These are phyloP conservation scores for Pleoardoris graminearum DNA, from an alignment of 2,329 filamentous ascomycete genomes.

Conservation along the genomic window DNA sequence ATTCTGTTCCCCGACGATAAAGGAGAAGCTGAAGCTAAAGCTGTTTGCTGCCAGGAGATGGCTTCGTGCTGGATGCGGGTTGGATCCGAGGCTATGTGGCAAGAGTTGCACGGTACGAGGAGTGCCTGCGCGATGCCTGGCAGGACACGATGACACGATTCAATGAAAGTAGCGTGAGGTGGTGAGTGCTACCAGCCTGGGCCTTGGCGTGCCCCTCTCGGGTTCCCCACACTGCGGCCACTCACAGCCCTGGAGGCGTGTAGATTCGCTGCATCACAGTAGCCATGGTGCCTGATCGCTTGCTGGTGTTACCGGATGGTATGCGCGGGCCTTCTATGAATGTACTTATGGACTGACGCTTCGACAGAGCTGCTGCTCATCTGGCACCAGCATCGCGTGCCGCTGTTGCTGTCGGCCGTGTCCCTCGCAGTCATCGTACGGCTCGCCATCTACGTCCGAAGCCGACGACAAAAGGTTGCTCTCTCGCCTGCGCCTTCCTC, in stretches of 20 bases:
- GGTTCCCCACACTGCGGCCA: slow-evolving; percentile 1
- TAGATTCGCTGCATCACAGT: neutral
- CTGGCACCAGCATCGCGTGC: slow-evolving; percentile 43
- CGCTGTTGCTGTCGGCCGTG: slow-evolving; percentile 38
- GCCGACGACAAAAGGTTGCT: slow-evolving; percentile 33
- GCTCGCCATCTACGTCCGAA: slow-evolving; percentile 31
- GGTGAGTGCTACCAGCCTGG: neutral
- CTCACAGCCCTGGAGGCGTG: neutral
- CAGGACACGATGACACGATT: too few relatives aligned
- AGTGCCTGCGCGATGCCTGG: too few relatives aligned
- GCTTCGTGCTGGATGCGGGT: too few relatives aligned
- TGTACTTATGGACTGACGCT: neutral
- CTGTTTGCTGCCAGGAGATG: too few relatives aligned
- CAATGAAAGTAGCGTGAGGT: neutral
- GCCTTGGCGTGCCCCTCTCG: slow-evolving; percentile 8
- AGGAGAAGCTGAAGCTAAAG: too few relatives aligned
- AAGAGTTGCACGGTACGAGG: too few relatives aligned
- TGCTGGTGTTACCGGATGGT: slow-evolving; percentile 3
- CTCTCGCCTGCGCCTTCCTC: slow-evolving; percentile 37
- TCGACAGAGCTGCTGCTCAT: slow-evolving; percentile 39
- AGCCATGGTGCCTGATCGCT: neutral
- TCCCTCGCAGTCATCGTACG: slow-evolving; percentile 36
- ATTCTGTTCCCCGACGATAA: too few relatives aligned
- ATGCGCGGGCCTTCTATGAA: neutral
- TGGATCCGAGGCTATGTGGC: too few relatives aligned